Evolutionary conservation across 495 filamentous ascomycete species (phyloP).

Genomic region (Entonaema liquescens): DNA sequence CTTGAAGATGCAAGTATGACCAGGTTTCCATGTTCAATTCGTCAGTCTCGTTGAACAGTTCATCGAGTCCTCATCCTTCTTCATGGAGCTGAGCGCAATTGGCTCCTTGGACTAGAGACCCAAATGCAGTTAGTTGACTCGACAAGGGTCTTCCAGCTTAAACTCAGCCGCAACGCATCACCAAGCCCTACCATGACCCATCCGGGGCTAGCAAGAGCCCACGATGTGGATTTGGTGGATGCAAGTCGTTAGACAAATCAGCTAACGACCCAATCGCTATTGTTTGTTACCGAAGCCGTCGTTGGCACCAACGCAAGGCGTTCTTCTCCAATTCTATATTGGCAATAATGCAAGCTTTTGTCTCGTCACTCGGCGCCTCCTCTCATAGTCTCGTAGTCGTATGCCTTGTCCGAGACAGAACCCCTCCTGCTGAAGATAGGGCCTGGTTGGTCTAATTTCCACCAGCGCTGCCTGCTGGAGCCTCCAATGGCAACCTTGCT

Average conservation of each 20-base stretch:
- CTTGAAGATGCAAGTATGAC: conserved; percentile 12
- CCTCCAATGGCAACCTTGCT: conserved; percentile 18
- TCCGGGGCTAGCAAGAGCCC: conserved; percentile 24
- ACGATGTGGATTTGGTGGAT: conserved; percentile 32
- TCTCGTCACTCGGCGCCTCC: conserved; percentile 2
- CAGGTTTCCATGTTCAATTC: conserved; percentile 30
- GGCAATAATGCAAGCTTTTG: conserved; percentile 7
- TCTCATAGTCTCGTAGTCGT: not conserved
- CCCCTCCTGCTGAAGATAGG: conserved; percentile 14
- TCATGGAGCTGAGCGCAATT: conserved; percentile 2
- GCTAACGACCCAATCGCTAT: conserved; percentile 17
- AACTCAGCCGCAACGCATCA: conserved; percentile 37
- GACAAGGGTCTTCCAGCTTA: conserved; percentile 14
- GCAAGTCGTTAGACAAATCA: conserved; percentile 19
- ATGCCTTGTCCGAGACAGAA: conserved; percentile 9
- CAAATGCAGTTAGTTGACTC: not conserved
- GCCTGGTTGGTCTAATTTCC: conserved; percentile 29
- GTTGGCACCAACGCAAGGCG: conserved; percentile 24
- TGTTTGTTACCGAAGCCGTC: conserved; percentile 18
- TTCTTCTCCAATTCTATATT: conserved; percentile 10
- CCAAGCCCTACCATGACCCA: conserved; percentile 28
- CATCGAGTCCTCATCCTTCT: conserved; percentile 18
- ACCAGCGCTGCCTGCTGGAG: conserved; percentile 20
- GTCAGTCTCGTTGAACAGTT: conserved; percentile 31
- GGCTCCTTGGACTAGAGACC: not conserved